Percentiles rank a stretch among this genome's conserved stretches.
These are phyloP conservation scores for Nakazawaea wickerhamii DNA, from an alignment of 805 yeast species.

Conservation along the genomic window DNA sequence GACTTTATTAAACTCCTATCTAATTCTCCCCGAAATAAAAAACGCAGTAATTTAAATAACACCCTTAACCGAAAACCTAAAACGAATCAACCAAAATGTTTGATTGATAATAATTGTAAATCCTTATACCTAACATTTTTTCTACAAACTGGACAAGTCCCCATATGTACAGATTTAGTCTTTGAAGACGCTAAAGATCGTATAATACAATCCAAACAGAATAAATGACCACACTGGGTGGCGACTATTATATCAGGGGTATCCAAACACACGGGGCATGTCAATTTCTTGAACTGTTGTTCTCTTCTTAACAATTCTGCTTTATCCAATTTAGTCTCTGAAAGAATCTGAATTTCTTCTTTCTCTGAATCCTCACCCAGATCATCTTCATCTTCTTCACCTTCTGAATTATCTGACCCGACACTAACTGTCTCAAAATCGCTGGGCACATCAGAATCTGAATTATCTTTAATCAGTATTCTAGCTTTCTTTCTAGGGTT, in stretches of 20 bases:
- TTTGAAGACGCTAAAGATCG: slow-evolving; percentile 43
- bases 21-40: neutral
- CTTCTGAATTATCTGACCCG: slow-evolving; percentile 2
- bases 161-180: slow-evolving; percentile 19
- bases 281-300: slow-evolving; percentile 26
- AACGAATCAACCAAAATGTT: neutral
- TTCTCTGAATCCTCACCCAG: slow-evolving; percentile 1
- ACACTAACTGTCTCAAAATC: neutral
- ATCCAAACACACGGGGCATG: slow-evolving; percentile 55
- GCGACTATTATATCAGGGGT: slow-evolving; percentile 42
- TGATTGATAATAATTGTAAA: slow-evolving; percentile 6
- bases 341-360: slow-evolving; percentile 9
- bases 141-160: slow-evolving; percentile 30
- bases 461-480: neutral
- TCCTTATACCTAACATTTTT: slow-evolving; percentile 15
- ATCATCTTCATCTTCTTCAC: slow-evolving; percentile 5
- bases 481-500: neutral
- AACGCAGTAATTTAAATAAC: too few relatives aligned
- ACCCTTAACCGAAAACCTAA: neutral
- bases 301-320: slow-evolving; percentile 9
- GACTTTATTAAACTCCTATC: neutral
- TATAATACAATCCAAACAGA: slow-evolving; percentile 48
- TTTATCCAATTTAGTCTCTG: slow-evolving; percentile 10
- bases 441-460: slow-evolving; percentile 1
- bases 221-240: slow-evolving; percentile 54